Evolutionary conservation across 139 green algal species (phyloP), one percentile per base, ranked within the genome.

Genomic region (Chlorella sorokiniana): DNA sequence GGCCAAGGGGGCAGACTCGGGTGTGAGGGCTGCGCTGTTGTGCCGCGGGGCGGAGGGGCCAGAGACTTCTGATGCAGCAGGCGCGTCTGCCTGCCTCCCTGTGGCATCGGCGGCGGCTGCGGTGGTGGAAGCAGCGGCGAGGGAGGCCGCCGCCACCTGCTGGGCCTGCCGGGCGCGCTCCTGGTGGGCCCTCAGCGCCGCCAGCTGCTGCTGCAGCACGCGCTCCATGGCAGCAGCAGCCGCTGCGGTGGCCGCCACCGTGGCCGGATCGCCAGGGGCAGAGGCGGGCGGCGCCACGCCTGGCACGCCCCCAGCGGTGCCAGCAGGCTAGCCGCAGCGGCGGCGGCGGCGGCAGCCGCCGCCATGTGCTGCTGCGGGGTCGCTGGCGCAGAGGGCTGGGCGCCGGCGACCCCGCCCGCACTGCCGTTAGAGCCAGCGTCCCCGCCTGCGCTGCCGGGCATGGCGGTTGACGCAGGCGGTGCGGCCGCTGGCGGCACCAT

Each of bases 311-410:
- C 78, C 31, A 69, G 69, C 61, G 85, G 85, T 72, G 63, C 64
- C 81, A 87, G 85, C 74, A 87, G 80, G 70, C 76, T 79, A 42
- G 76, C 83, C 10, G 85, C 85, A 1, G 84, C 84, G 3, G 88
- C 88, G 9, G 84, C 86, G 10, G 86, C 74, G 40, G 88, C 88
- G 22, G 85, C 83, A 9, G 83, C 85, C 1, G 86, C 78, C 11
- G 85, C 83, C 25, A 67, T 64, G 25, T 87, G 86, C 48, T 89
- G 86, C 51, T 81, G 52, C 59, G 76, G 51, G 62, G 70, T 25
- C 75, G 81, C 45, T 78, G 63, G 37, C 69, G 44, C 40, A 73
- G 63, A 4, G 68, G 42, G 25, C 33, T 45, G 40, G 6, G 42
- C 69, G 69, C 42, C 69, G 11, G 33, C 4, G 4, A 18, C 67